These are phyloP conservation scores for Talaromyces sp. DNA, from an alignment of 2,329 filamentous ascomycete genomes.

Conservation along the genomic window DNA sequence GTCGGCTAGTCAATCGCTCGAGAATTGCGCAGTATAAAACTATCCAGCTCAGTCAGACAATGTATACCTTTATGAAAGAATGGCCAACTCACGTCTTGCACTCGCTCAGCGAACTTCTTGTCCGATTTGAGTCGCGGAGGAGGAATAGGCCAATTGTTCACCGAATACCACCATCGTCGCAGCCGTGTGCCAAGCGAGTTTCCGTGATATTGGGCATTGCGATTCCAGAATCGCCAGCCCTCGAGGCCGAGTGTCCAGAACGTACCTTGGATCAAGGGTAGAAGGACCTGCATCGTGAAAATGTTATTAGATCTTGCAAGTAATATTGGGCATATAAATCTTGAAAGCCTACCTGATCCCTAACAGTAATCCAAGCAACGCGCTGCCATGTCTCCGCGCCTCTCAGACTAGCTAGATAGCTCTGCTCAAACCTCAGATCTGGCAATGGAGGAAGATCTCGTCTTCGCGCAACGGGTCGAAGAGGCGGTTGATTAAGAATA, in stretches of 20 bases:
- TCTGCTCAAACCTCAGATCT: constrained; percentile 95
- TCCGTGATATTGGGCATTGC: constrained; percentile 71
- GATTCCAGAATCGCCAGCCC: constrained; percentile 91
- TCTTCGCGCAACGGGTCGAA: constrained; percentile 36
- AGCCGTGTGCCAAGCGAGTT: constrained; percentile 71
- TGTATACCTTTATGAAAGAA: not conserved
- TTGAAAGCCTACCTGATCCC: constrained; percentile 64
- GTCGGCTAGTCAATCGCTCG: constrained; percentile 17
- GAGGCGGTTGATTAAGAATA: constrained; percentile 41
- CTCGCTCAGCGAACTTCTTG: constrained; percentile 13
- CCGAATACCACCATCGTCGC: constrained; percentile 89
- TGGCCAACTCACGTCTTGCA: constrained; percentile 38
- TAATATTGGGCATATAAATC: not conserved
- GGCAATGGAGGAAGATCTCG: constrained; percentile 65
- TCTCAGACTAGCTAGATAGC: constrained; percentile 86
- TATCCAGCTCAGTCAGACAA: not conserved
- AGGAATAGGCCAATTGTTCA: constrained; percentile 84
- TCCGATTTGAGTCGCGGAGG: constrained; percentile 22
- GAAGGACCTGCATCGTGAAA: constrained; percentile 60
- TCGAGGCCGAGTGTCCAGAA: constrained; percentile 81
- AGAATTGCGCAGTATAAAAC: constrained; percentile 17
- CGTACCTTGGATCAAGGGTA: constrained; percentile 83
- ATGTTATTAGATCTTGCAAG: not conserved
- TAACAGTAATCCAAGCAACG: constrained; percentile 76
- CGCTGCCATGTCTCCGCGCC: constrained; percentile 74